Evolutionary conservation across 441 rosid genomes (phyloP).

Genomic region (Eruca vesicaria): DNA sequence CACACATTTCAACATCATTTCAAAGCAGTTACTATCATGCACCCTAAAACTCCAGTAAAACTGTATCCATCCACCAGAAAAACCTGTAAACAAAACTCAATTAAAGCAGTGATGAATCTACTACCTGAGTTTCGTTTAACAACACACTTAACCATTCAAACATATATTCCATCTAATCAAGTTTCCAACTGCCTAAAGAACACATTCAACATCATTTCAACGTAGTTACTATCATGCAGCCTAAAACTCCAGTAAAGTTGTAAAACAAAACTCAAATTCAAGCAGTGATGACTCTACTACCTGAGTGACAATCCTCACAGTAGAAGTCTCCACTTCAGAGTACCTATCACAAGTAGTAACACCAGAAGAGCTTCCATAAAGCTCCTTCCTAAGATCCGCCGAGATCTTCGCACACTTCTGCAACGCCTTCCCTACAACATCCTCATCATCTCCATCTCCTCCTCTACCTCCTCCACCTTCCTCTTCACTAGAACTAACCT

Average conservation of each 20-base stretch:
- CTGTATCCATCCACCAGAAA: not conserved
- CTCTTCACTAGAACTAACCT: conserved; percentile 54
- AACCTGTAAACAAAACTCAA: not conserved
- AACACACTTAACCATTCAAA: too few species aligned
- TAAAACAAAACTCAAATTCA: not conserved
- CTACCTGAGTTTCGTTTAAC: conserved; percentile 65
- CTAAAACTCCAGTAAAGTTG: not conserved
- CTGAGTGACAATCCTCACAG: conserved; percentile 82
- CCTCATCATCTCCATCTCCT: conserved; percentile 49
- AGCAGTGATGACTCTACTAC: conserved; percentile 7
- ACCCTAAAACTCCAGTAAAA: not conserved
- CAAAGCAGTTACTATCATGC: not conserved
- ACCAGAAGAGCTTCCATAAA: conserved; percentile 63
- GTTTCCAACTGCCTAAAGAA: not conserved
- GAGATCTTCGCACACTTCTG: conserved; percentile 88
- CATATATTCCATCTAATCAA: too few species aligned
- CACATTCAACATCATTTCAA: not conserved
- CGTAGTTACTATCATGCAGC: not conserved
- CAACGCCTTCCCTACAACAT: conserved; percentile 84
- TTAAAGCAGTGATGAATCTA: not conserved
- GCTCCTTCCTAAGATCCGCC: conserved; percentile 65
- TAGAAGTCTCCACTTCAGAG: conserved; percentile 82
- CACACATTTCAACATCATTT: not conserved
- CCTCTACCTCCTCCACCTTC: conserved; percentile 26
- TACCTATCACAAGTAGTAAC: conserved; percentile 64